phyloP scores from a whole-genome alignment of 257 asterid species.

The Henckelia pumila region DNA sequence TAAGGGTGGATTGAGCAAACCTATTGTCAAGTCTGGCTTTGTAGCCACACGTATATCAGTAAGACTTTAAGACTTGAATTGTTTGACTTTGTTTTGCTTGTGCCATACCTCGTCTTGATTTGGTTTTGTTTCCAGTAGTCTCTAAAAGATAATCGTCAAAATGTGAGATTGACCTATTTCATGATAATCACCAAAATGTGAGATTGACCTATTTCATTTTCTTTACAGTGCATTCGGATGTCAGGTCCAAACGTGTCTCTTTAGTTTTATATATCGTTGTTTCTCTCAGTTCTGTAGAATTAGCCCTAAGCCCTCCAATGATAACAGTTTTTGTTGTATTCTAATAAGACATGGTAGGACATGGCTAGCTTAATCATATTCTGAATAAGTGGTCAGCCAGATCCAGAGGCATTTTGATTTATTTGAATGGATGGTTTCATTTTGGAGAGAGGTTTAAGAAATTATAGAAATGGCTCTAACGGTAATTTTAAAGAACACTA shows the following conservation, averaged over 20 bases:
- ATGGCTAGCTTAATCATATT: neutral
- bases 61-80: conserved; percentile 25
- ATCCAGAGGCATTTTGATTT: neutral
- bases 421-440: neutral
- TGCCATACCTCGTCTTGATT: neutral
- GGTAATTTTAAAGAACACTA: neutral
- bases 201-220: neutral
- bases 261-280: neutral
- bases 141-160: neutral
- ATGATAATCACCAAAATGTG: neutral
- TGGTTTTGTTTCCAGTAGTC: neutral
- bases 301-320: neutral
- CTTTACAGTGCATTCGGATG: conserved; percentile 6
- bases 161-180: neutral
- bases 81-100: conserved; percentile 10
- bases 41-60: conserved; percentile 98
- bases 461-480: neutral
- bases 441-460: neutral
- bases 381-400: neutral
- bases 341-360: neutral
- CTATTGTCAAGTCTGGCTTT: conserved; percentile 89
- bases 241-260: neutral
- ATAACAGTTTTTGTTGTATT: too few relatives aligned
- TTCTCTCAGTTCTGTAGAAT: neutral
- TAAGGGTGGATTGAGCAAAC: conserved; percentile 69